Base-by-base conservation (phyloP, 2,329 filamentous ascomycete genomes). In the Penicillium freii region DNA sequence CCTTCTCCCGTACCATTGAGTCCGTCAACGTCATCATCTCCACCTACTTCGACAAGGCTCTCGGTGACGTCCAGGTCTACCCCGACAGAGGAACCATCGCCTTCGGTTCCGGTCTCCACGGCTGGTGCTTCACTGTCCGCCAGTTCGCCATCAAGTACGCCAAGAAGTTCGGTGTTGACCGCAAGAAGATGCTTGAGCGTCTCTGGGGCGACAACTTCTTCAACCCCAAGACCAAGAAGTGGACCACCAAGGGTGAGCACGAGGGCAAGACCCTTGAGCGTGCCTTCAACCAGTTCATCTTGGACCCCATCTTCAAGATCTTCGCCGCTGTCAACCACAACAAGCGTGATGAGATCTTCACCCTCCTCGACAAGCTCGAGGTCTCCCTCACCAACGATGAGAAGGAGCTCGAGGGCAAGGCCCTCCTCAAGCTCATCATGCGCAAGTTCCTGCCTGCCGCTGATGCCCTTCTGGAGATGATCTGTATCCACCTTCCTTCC, bases 121-220 rank as follows among this genome's bases (percentile, higher is more conserved):
- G 94, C 81, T 99, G 94, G 94, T 93, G 92, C 75, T 99, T 99
- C 88, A 99, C 94, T 74, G 83, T 97, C 83, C 91, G 94, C 76
- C 94, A 99, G 82, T 99, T 99, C 81, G 94, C 94, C 71, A 80
- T 86, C 77, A 87, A 89, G 74, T 99, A 99, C 80, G 90, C 93
- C 82, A 97, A 97, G 92, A 99, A 99, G 84, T 99, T 99, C 75
- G 94, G 94, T 89, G 94, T 99, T 73, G 93, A 99, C 88, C 92
- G 92, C 81, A 89, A 88, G 84, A 97, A 97, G 91, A 97, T 99
- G 94, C 96, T 97, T 90, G 91, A 97, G 85, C 92, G 94, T 88
- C 91, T 99, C 71, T 99, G 94, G 94, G 94, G 94, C 70, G 94
- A 99, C 88, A 97, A 92, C 87, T 99, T 86, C 87, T 99, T 99